These are phyloP conservation scores for Sextonia rubra DNA, from an alignment of 164 flowering plant species.

Conservation along the genomic window DNA sequence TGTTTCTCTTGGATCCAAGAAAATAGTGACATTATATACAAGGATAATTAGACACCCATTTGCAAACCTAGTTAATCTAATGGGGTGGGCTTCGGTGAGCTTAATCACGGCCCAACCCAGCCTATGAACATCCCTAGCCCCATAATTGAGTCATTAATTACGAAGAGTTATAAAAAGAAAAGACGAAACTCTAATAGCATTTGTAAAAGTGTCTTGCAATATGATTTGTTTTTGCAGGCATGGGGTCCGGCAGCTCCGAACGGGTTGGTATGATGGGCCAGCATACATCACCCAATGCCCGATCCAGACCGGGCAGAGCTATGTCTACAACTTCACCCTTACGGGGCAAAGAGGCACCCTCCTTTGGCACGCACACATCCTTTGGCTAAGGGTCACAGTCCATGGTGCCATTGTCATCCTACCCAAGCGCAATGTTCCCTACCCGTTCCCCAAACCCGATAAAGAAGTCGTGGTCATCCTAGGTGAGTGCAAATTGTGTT, in stretches of 20 bases:
- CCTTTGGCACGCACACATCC: conserved; percentile 70
- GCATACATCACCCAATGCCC: conserved; percentile 83
- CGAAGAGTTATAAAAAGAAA: no score
- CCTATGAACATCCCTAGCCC: no score
- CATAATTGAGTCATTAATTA: no score
- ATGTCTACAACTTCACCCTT: conserved; percentile 65
- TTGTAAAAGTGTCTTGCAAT: no score
- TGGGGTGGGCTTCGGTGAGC: no score
- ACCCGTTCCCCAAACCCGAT: conserved; percentile 71
- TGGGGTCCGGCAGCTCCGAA: conserved; percentile 63
- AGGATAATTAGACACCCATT: no score
- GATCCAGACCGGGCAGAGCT: conserved; percentile 62
- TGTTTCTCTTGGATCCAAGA: no score
- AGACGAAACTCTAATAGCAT: no score
- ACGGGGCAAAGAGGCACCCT: conserved; percentile 79
- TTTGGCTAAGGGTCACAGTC: conserved; percentile 66
- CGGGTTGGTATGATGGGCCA: conserved; percentile 87
- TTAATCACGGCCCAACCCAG: no score
- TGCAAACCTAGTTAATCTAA: no score
- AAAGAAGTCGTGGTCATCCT: conserved; percentile 54
- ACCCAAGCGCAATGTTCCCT: conserved; percentile 72
- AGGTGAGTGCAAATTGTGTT: conserved; percentile 25
- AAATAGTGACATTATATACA: no score
- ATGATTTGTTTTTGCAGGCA: conserved; percentile 39
- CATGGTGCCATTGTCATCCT: conserved; percentile 73